phyloP scores from a whole-genome alignment of 768 basidiomycete species.

The Termitomyces eurrhizus region DNA sequence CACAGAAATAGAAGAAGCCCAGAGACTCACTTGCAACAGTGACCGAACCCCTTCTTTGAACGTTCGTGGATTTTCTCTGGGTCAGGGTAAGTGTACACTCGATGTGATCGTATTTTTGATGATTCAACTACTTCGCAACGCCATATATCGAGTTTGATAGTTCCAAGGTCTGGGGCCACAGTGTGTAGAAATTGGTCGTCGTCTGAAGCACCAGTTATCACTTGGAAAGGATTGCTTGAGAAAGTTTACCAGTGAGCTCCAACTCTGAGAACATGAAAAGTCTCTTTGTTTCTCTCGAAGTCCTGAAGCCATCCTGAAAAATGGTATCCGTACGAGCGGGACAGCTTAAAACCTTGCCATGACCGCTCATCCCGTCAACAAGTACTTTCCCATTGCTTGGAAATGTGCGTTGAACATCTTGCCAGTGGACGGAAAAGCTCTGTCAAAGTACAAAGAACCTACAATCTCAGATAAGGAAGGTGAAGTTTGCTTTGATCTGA shows the following conservation, averaged over 20 bases:
- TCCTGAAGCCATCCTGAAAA: neutral
- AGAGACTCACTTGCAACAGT: constrained; percentile 10
- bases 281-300: constrained; percentile 8
- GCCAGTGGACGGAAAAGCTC: constrained; percentile 18
- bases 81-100: neutral
- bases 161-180: constrained; percentile 9
- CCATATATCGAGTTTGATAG: constrained; percentile 12
- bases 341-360: neutral
- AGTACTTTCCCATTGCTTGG: neutral
- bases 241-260: constrained; percentile 16
- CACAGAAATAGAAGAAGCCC: neutral
- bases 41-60: constrained; percentile 15
- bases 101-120: neutral
- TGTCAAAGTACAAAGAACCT: neutral
- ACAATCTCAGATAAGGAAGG: neutral
- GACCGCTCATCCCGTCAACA: constrained; percentile 13
- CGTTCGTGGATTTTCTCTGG: constrained; percentile 17
- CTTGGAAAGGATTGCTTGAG: too few relatives aligned
- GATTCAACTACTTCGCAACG: neutral
- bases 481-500: neutral
- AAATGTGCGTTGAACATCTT: neutral
- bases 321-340: neutral
- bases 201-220: constrained; percentile 6
- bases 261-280: constrained; percentile 17
- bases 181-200: constrained; percentile 17